phyloP scores from a whole-genome alignment of 2,329 filamentous ascomycete genomes.

The Cryphonectria parasitica region DNA sequence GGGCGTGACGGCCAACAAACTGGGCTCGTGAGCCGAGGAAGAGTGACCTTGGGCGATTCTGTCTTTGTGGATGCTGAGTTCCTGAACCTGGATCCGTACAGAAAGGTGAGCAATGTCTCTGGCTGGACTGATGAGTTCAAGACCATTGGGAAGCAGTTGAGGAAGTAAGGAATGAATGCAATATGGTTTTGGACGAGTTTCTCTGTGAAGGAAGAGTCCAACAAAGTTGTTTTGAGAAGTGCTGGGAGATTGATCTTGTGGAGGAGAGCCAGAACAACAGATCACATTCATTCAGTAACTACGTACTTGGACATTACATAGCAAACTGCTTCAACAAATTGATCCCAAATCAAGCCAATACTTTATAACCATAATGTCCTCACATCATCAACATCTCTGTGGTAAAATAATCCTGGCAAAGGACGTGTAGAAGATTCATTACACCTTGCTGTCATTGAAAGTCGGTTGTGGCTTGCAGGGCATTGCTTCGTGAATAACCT shows the following conservation, averaged over 20 bases:
- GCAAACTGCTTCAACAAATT: not conserved
- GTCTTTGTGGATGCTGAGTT: slow-evolving; percentile 40
- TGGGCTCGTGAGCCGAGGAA: slow-evolving; percentile 32
- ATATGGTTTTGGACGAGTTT: not conserved
- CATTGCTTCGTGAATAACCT: no score
- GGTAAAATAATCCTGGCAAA: no score
- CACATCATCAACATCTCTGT: no score
- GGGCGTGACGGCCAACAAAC: slow-evolving; percentile 29
- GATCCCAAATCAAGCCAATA: not conserved
- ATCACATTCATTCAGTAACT: not conserved
- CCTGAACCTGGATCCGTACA: slow-evolving; percentile 40
- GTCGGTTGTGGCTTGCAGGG: no score
- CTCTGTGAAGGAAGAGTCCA: not conserved
- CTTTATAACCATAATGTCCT: no score
- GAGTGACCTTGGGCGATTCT: slow-evolving; percentile 34
- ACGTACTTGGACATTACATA: not conserved
- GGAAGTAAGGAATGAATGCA: not conserved
- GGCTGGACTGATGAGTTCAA: slow-evolving; percentile 39
- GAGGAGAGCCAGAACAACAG: not conserved
- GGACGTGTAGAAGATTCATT: no score
- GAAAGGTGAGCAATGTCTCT: slow-evolving; percentile 36
- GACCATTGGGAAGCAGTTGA: slow-evolving; percentile 35
- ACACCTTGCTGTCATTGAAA: no score
- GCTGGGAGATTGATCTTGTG: not conserved
- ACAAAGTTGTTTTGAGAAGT: not conserved